Evolutionary conservation across 805 yeast species (phyloP), one percentile per base, ranked within the genome.

Genomic region (Hanseniaspora valbyensis): DNA sequence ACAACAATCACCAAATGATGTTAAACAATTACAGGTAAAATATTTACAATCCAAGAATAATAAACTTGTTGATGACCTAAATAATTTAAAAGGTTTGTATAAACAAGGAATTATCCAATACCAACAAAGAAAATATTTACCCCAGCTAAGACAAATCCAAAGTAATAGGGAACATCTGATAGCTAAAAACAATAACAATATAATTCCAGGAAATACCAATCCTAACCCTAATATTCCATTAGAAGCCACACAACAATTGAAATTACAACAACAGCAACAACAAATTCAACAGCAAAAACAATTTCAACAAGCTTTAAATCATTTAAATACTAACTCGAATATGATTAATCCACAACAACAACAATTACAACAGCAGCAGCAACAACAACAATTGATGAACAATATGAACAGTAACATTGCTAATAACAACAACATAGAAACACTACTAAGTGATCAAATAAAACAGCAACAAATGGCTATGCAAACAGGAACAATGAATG

Each of bases 231-330:
- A 39, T 19, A 41, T 42, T 32, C 43, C 43, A 14, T 12, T 48
- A 16, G 51, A 48, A 25, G 51, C 51, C 10, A 40, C 39, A 24
- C 54, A 53, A 50, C 55, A 54, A 24, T 53, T 50, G 10, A 49
- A 48, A 13, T 55, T 53, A 36, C 60, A 54, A 40, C 54, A 52
- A 2, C 57, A 49, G 18, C 60, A 55, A 25, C 54, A 52, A 34
- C 52, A 48, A 28, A 28, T 48, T 38, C 52, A 48, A 29, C 53
- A 52, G 14, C 54, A 53, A 30, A 52, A 53, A 36, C 57, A 53
- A 26, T 53, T 46, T 21, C 55, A 53, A 42, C 55, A 53, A 26
- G 42, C 49, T 3, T 13, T 49, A 29, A 44, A 32, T 26, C 33
- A 49, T 33, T 33, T 29, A 18, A 42, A 38, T 21, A 39, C 38